Conservation (phyloP, 192 early-diverging fungal genomes). For the Gaertneriomyces sp. region DNA sequence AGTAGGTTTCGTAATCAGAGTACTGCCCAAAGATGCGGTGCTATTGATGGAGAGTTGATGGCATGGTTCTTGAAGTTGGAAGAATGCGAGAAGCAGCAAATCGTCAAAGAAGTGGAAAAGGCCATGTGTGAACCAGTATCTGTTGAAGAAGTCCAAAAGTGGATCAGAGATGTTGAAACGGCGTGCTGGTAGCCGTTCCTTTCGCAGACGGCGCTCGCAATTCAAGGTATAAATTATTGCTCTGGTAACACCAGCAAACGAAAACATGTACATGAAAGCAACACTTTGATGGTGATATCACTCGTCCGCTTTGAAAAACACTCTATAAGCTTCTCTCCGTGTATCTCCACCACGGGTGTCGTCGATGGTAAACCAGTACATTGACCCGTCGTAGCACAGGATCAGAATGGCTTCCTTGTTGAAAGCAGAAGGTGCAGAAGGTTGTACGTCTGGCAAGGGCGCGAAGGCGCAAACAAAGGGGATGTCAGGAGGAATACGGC, state of each 20-base stretch:
- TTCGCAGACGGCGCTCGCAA: too few relatives aligned
- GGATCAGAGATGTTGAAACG: too few relatives aligned
- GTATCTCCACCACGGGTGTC: slow-evolving; percentile 69
- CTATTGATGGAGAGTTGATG: slow-evolving; percentile 2
- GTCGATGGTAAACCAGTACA: slow-evolving; percentile 82
- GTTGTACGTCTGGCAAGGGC: not conserved
- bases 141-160: too few relatives aligned
- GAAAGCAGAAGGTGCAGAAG: not conserved
- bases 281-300: too few relatives aligned
- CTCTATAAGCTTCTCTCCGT: slow-evolving; percentile 46
- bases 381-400: slow-evolving; percentile 84
- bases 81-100: not conserved
- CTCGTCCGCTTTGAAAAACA: slow-evolving; percentile 28
- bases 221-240: too few relatives aligned
- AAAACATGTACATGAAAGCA: too few relatives aligned
- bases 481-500: slow-evolving; percentile 69
- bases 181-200: too few relatives aligned
- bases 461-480: slow-evolving; percentile 82
- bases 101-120: too few relatives aligned
- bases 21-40: not conserved
- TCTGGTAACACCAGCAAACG: too few relatives aligned
- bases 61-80: not conserved
- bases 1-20: not conserved
- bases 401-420: slow-evolving; percentile 30
- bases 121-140: too few relatives aligned